Percentiles rank a stretch among this genome's conserved stretches.
Conservation (phyloP, 306 rosid genomes). For the Biancaea sappan region DNA sequence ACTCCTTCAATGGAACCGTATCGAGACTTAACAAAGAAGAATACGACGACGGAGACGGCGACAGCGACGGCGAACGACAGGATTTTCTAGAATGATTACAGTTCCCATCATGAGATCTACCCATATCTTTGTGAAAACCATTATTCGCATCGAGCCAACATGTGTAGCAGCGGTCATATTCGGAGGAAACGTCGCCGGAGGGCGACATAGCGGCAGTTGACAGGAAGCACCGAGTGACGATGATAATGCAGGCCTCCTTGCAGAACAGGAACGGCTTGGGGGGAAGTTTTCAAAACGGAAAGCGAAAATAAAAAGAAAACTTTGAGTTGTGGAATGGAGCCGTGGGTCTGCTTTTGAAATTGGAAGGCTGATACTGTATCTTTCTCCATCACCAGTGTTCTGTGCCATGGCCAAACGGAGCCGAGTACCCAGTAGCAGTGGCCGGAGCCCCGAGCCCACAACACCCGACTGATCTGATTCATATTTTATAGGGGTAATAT, state of each 20-base stretch:
- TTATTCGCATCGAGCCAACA: constrained; percentile 28
- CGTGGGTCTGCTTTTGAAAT: constrained; percentile 13
- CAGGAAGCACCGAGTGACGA: neutral
- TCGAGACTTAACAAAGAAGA: constrained; percentile 18
- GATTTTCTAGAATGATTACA: constrained; percentile 44
- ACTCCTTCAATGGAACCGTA: constrained; percentile 44
- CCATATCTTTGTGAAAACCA: neutral
- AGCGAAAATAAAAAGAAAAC: neutral
- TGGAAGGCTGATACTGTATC: neutral
- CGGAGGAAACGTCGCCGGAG: constrained; percentile 26
- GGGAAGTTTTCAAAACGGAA: constrained; percentile 8
- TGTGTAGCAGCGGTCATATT: constrained; percentile 28
- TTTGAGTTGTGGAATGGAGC: neutral
- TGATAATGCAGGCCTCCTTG: neutral
- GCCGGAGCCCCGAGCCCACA: neutral
- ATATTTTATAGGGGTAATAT: too few species aligned
- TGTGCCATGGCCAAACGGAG: neutral
- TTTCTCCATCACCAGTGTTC: neutral
- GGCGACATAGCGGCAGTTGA: constrained; percentile 43
- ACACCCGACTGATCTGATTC: neutral
- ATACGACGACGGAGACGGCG: constrained; percentile 31
- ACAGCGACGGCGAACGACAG: constrained; percentile 31
- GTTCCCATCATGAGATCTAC: constrained; percentile 22
- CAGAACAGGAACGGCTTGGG: neutral
- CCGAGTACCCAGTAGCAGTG: neutral